These are phyloP conservation scores for Chlorella sp. DNA, from an alignment of 139 green algal species.

Conservation along the genomic window DNA sequence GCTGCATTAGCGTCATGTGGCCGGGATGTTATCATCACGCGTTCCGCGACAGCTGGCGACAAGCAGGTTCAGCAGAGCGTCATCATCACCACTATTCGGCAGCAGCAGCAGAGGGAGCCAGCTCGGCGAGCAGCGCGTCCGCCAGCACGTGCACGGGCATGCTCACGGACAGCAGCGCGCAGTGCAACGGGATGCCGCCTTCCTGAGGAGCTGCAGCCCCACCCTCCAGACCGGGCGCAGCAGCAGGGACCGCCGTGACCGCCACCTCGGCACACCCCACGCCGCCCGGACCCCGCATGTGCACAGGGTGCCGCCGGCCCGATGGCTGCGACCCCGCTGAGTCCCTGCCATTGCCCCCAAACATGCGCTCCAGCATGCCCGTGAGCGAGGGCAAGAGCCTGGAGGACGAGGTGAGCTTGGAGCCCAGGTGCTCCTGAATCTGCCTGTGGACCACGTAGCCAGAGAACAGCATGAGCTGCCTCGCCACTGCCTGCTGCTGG, in stretches of 20 bases:
- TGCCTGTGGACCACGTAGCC: neutral
- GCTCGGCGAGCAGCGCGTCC: neutral
- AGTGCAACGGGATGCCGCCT: neutral
- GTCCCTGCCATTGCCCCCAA: neutral
- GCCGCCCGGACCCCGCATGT: slow-evolving; percentile 30
- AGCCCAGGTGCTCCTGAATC: neutral
- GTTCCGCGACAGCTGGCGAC: too few species aligned
- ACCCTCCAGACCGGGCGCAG: too few species aligned
- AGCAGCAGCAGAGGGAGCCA: too few species aligned
- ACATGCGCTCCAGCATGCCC: slow-evolving; percentile 8
- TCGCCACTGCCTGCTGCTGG: neutral
- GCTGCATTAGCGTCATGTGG: too few species aligned
- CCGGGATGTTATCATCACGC: too few species aligned
- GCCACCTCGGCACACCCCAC: slow-evolving; percentile 38
- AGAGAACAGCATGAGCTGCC: neutral
- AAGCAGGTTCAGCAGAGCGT: too few species aligned
- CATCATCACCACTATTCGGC: too few species aligned
- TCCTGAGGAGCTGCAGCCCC: neutral
- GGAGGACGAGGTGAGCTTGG: neutral
- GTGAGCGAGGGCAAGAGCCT: neutral
- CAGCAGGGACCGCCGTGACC: slow-evolving; percentile 5
- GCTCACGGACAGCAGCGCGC: slow-evolving; percentile 16
- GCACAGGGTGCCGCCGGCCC: slow-evolving; percentile 1
- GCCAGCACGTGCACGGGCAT: slow-evolving; percentile 15
- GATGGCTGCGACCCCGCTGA: neutral